phyloP scores from a whole-genome alignment of 1,284 basidiomycete genomes.

The Xerocomus amazonicus region DNA sequence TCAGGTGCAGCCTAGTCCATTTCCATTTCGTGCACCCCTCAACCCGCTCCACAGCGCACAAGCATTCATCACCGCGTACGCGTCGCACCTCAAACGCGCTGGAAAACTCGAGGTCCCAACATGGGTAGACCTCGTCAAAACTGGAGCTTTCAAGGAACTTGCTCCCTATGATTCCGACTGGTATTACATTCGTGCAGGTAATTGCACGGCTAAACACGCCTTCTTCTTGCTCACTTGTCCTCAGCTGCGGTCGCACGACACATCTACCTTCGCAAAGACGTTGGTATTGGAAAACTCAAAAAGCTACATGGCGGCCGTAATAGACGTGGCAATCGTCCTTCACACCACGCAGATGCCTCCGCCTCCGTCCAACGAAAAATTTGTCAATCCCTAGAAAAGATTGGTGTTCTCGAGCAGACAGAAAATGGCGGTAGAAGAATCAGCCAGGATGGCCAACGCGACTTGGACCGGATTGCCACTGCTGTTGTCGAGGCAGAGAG shows the following conservation, averaged over 20 bases:
- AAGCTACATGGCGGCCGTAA: slow-evolving; percentile 98
- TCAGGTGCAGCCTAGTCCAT: slow-evolving; percentile 57
- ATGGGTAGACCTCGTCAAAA: slow-evolving; percentile 99
- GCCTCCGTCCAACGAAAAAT: slow-evolving; percentile 87
- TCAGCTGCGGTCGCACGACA: slow-evolving; percentile 95
- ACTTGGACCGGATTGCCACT: slow-evolving; percentile 98
- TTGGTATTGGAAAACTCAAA: slow-evolving; percentile 92
- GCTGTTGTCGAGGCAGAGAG: slow-evolving; percentile 88
- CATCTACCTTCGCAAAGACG: slow-evolving; percentile 99
- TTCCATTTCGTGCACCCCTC: not conserved
- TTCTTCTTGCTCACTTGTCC: not conserved
- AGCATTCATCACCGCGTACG: slow-evolving; percentile 87
- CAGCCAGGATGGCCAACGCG: slow-evolving; percentile 95
- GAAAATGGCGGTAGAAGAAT: slow-evolving; percentile 96
- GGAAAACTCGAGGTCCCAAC: slow-evolving; percentile 98
- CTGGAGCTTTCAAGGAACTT: slow-evolving; percentile 96
- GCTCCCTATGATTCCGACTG: slow-evolving; percentile 99
- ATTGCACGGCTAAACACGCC: slow-evolving; percentile 25
- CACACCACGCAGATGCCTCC: slow-evolving; percentile 89
- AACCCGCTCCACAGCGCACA: slow-evolving; percentile 60
- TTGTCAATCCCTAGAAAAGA: slow-evolving; percentile 97
- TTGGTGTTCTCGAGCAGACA: slow-evolving; percentile 93
- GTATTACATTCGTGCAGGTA: slow-evolving; percentile 98
- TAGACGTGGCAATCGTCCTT: slow-evolving; percentile 92
- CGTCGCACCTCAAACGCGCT: slow-evolving; percentile 92